Evolutionary conservation across 345 rosid species (phyloP), one percentile per base, ranked within the genome.

Genomic region (Eucalyptus sp.): DNA sequence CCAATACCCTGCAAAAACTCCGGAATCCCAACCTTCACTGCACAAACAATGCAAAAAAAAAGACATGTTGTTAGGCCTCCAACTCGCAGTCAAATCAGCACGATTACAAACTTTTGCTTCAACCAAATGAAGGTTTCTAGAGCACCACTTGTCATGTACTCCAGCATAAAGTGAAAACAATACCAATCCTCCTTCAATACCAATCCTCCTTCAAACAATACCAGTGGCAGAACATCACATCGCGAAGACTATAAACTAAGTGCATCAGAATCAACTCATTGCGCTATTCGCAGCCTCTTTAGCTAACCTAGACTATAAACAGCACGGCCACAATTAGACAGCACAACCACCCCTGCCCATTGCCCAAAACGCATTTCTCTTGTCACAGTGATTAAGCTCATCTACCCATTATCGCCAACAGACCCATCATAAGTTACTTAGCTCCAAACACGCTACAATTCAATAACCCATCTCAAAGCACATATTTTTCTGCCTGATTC

Each of bases 1-100:
- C 99, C 98, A 71, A 97, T 94, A 37, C 99, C 99, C 92, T 93
- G 94, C 90, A 97, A 91, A 90, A 98, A 98, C 93, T 98, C 99
- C 1, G 96, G 97, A 46, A 98, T 96, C 79, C 99, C 99, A 86
- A 97, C 98, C 91, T 97, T 96, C 81, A 93, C 99, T 95, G 95
- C 90, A 92, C 89, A 51, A 79, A 81, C 60, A 89, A 88, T 68
- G 86, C 84, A 41, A 20, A 52, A 18, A 33, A 76, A 41, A 20
- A 3, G 15, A 76, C 8, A 76, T 1, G 5, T 11, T 3, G 3
- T 76, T 41, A 43, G 48, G 46, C 84, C 15, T 10, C 48, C 84
- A 64, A 64, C 76, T n/a, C 22, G 0, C 41, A 0, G 37, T 11
- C 7, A 41, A 22, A 76, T 22, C 29, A 2, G 84, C 48, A 76